Evolutionary conservation across 768 basidiomycete species (phyloP).

Genomic region (Kwoniella pini): DNA sequence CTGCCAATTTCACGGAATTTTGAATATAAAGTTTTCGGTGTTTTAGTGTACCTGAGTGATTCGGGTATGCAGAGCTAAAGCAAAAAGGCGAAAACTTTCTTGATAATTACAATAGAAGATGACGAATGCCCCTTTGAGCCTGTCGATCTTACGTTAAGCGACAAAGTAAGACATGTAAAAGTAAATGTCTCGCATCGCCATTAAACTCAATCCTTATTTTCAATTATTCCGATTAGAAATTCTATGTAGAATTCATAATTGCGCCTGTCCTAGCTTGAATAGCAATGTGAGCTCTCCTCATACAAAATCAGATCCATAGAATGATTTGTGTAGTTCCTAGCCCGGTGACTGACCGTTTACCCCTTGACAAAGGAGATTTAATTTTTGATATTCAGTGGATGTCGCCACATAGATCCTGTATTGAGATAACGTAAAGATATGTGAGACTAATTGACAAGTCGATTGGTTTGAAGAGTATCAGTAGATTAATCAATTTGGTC

Average conservation of each 20-base stretch:
- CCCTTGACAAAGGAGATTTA: too few species aligned
- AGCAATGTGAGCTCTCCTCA: too few species aligned
- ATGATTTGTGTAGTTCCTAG: too few species aligned
- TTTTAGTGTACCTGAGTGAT: neutral
- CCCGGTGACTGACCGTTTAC: too few species aligned
- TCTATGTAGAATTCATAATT: too few species aligned
- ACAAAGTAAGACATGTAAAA: neutral
- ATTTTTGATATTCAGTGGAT: too few species aligned
- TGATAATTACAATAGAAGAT: neutral
- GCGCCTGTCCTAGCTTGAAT: too few species aligned
- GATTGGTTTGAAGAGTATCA: neutral
- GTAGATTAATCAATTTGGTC: too few species aligned
- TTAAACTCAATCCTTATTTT: neutral
- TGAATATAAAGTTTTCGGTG: constrained; percentile 3
- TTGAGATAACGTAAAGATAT: neutral
- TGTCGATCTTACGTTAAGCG: constrained; percentile 9
- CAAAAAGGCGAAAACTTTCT: neutral
- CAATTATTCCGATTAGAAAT: neutral
- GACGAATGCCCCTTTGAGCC: neutral
- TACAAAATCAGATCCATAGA: too few species aligned
- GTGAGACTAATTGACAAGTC: neutral
- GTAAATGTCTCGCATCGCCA: constrained; percentile 2
- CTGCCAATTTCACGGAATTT: too few species aligned
- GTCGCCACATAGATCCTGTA: constrained; percentile 2
- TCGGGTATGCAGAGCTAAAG: neutral